phyloP scores from a whole-genome alignment of 495 filamentous ascomycete genomes.

The Trypethelium eluteriae region DNA sequence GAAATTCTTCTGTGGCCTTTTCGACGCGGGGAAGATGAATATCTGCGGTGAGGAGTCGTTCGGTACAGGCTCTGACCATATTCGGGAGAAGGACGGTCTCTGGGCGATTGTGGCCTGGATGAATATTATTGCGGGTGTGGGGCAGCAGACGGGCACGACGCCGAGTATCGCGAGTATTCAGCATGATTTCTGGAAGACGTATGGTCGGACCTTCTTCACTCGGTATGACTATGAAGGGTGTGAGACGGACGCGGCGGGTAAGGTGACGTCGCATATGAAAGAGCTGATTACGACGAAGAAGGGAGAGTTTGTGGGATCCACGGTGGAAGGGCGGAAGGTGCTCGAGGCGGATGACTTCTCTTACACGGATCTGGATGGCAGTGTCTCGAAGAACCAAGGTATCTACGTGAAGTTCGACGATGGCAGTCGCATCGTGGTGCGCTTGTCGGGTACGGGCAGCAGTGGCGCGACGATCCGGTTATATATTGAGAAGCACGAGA shows the following conservation, averaged over 20 bases:
- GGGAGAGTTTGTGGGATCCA: conserved; percentile 71
- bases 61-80: conserved; percentile 97
- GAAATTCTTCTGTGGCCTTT: conserved; percentile 99
- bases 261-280: conserved; percentile 70
- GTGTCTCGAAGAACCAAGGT: conserved; percentile 90
- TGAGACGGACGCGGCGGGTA: conserved; percentile 79
- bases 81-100: conserved; percentile 95
- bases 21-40: conserved; percentile 94
- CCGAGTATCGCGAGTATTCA: conserved; percentile 94
- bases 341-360: conserved; percentile 87
- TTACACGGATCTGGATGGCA: conserved; percentile 94
- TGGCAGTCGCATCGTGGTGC: conserved; percentile 86
- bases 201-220: conserved; percentile 97
- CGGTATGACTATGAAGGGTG: conserved; percentile 97
- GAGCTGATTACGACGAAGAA: conserved; percentile 60
- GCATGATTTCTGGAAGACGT: conserved; percentile 92
- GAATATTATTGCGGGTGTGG: conserved; percentile 94
- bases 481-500: conserved; percentile 89
- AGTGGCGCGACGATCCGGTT: conserved; percentile 92
- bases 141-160: conserved; percentile 60
- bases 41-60: conserved; percentile 99
- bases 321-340: conserved; percentile 73
- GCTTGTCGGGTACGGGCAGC: conserved; percentile 87
- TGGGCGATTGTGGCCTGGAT: conserved; percentile 98
- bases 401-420: conserved; percentile 92